Conservation (phyloP, 768 basidiomycete species). For the Tulasnella sp. region DNA sequence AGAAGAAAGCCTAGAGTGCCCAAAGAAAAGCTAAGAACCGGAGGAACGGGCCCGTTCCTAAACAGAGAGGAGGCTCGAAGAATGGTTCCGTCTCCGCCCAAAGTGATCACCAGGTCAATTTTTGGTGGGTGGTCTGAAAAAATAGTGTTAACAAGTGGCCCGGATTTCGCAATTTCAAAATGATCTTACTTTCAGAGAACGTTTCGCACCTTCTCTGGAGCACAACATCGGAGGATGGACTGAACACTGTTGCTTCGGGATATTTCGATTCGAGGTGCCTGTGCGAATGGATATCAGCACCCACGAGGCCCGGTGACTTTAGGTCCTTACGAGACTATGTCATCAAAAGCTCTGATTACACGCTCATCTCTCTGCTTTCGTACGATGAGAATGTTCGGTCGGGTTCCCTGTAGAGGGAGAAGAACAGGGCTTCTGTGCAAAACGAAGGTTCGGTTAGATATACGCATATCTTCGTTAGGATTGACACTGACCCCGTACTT, state of each 20-base stretch:
- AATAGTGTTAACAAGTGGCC: background rate
- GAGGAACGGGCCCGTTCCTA: conserved; percentile 87
- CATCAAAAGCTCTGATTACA: conserved; percentile 37
- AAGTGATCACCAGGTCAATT: conserved; percentile 85
- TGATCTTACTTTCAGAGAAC: background rate
- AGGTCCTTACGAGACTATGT: conserved; percentile 8
- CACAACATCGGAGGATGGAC: conserved; percentile 32
- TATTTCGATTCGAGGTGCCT: conserved; percentile 36
- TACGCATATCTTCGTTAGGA: background rate
- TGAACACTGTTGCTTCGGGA: conserved; percentile 37
- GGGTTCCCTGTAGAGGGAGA: background rate
- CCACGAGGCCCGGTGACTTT: background rate
- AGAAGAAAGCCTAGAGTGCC: conserved; percentile 92
- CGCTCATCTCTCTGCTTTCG: conserved; percentile 45
- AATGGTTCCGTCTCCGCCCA: conserved; percentile 95
- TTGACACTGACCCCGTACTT: background rate
- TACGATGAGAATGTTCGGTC: conserved; percentile 42
- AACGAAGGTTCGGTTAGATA: background rate
- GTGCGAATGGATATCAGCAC: conserved; percentile 36
- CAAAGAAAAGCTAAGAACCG: conserved; percentile 89
- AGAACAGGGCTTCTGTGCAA: background rate
- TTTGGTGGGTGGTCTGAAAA: conserved; percentile 50
- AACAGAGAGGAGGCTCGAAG: conserved; percentile 92
- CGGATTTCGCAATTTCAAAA: background rate
- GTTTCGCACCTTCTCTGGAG: conserved; percentile 14